phyloP scores from a whole-genome alignment of 1,139 yeast genomes.

The Petasospora fabianii region DNA sequence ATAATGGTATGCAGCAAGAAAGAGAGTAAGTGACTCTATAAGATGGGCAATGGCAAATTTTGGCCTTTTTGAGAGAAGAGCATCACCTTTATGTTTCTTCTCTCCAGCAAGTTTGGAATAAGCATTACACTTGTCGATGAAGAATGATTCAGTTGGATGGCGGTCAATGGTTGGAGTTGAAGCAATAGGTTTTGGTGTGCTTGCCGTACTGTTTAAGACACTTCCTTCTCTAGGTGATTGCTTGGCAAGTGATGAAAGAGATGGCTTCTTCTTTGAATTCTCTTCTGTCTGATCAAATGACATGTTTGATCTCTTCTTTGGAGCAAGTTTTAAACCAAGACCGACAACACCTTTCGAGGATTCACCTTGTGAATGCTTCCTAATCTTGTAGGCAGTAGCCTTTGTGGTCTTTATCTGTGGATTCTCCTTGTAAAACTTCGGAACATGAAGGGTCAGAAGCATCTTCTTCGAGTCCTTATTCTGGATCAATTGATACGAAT shows the following conservation, averaged over 20 bases:
- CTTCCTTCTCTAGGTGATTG: constrained; percentile 1
- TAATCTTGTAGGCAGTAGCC: constrained; percentile 6
- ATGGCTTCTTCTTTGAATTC: constrained; percentile 3
- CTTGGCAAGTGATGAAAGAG: not conserved
- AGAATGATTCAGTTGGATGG: not conserved
- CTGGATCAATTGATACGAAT: constrained; percentile 9
- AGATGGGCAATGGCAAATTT: constrained; percentile 11
- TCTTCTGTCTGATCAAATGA: not conserved
- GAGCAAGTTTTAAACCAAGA: constrained; percentile 7
- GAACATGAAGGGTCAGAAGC: constrained; percentile 17
- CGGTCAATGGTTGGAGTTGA: no score
- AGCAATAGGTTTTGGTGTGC: no score
- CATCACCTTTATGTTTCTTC: constrained; percentile 23
- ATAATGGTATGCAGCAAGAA: constrained; percentile 21
- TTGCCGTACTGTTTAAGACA: not conserved
- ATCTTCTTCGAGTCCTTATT: constrained; percentile 3
- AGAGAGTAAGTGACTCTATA: constrained; percentile 21
- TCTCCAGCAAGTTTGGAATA: constrained; percentile 15
- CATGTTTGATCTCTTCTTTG: constrained; percentile 1
- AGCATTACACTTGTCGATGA: constrained; percentile 9
- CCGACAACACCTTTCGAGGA: constrained; percentile 4
- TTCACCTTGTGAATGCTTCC: constrained; percentile 1
- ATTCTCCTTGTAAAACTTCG: constrained; percentile 12
- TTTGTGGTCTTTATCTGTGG: constrained; percentile 4
- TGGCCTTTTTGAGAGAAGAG: constrained; percentile 2